A percentile compares a stretch with the other conserved stretches of the same genome.
Conservation (phyloP, 257 asterid genomes). For the Plantago ovata region DNA sequence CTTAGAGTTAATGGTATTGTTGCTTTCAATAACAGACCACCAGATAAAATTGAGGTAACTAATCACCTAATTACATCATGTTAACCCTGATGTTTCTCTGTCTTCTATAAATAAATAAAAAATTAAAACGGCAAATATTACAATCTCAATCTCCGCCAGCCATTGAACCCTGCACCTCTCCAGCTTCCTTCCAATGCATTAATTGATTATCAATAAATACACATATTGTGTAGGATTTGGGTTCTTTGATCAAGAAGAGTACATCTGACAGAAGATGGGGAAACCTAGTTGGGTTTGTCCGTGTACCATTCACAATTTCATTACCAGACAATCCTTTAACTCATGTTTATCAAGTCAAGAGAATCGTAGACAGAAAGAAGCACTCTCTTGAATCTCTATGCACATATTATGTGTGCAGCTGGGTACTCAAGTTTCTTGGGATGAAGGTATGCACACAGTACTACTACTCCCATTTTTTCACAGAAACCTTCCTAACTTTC, state of each 20-base stretch:
- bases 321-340: constrained; percentile 9
- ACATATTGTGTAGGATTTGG: not conserved
- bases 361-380: constrained; percentile 2
- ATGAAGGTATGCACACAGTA: not conserved
- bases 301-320: constrained; percentile 4
- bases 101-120: not conserved
- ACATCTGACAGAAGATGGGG: constrained; percentile 8
- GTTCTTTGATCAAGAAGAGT: not conserved
- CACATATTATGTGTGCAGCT: not conserved
- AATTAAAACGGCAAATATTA: not conserved
- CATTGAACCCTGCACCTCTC: too few species aligned
- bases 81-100: too few species aligned
- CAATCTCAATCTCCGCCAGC: not conserved
- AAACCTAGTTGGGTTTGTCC: not conserved
- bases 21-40: constrained; percentile 9
- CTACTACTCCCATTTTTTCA: not conserved
- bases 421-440: not conserved
- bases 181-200: too few species aligned
- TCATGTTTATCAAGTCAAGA: constrained; percentile 5
- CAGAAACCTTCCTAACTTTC: not conserved
- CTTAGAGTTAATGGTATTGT: not conserved
- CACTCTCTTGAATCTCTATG: not conserved
- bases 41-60: not conserved
- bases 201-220: not conserved
- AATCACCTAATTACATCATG: not conserved